phyloP scores from a whole-genome alignment of 129 eudicot species.

The Saposhnikovia divaricata region DNA sequence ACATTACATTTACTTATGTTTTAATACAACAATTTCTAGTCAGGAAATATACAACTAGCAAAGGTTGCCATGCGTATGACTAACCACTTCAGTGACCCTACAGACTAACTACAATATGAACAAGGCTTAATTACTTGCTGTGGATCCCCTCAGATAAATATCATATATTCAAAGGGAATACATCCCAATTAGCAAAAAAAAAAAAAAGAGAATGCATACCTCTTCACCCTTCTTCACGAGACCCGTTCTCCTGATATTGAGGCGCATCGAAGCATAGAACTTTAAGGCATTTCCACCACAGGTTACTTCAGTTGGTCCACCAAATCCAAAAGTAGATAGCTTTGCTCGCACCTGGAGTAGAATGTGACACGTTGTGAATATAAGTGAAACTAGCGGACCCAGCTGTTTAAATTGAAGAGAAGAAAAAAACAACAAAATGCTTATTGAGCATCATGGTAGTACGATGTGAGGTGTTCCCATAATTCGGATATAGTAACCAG shows the following conservation, averaged over 20 bases:
- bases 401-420: not conserved
- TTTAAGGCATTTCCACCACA: conserved; percentile 99
- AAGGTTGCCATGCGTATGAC: not conserved
- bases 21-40: not conserved
- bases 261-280: conserved; percentile 88
- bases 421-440: not conserved
- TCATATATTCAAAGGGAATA: conserved; percentile 1
- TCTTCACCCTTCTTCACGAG: conserved; percentile 91
- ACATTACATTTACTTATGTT: not conserved
- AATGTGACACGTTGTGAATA: not conserved
- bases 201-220: conserved; percentile 31
- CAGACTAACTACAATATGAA: not conserved
- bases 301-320: conserved; percentile 95
- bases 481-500: not conserved
- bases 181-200: conserved; percentile 28
- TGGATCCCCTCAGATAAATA: not conserved
- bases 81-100: not conserved
- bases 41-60: not conserved
- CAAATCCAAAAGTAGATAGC: conserved; percentile 73
- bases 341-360: conserved; percentile 70
- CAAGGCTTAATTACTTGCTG: not conserved
- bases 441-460: not conserved
- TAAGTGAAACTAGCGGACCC: not conserved
- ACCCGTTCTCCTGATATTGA: conserved; percentile 65
- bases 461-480: not conserved